Base-by-base conservation (phyloP, 2,329 filamentous ascomycete genomes). In the Raffaelea ambrosiae region DNA sequence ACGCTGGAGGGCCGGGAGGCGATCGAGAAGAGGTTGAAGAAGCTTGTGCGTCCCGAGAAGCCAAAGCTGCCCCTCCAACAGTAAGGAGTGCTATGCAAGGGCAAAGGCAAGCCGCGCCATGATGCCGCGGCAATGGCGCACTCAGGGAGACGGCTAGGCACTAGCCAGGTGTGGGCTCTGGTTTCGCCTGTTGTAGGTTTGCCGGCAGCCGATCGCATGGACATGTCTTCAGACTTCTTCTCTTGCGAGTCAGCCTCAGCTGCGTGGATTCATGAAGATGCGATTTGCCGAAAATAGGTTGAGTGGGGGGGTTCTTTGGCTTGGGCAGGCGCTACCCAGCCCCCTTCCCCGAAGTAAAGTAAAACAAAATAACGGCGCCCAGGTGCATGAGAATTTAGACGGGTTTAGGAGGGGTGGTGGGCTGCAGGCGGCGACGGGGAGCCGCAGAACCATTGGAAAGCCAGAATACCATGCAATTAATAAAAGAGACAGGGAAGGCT, bases 1-100 rank as follows among this genome's bases (percentile, higher is more conserved):
- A 88, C 83, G 3, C 63, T 73, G 2, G 77, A 89, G 43, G 91
- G 91, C 1, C 74, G 87, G 47, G 66, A 79, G 45, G 66, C 81
- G 42, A 83, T 97, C 64, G 90, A 95, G 70, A 86, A 84, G 71
- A 79, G 88, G 57, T 66, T 97, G 58, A 75, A 70, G 53, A 72
- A 89, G 61, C 61, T 96, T 53, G 77, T 91, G 23, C 55, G 61
- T 47, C 44, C 26, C 18, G 26, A 23, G 23, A 10, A 5, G 42
- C n/a, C 42, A 3, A 22, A 21, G 26, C 26, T 13, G 13, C 41
- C 23, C 26, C 26, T 7, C 26, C 26, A 29, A 29, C 26, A n/a
- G n/a, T n/a, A n/a, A n/a, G n/a, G n/a, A n/a, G n/a, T n/a, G n/a
- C n/a, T n/a, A n/a, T n/a, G n/a, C n/a, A n/a, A 33, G 31, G 16